Percentiles rank a stretch among this genome's conserved stretches.
phyloP scores from a whole-genome alignment of 179 eudicot species.

The Gypsophila paniculata region DNA sequence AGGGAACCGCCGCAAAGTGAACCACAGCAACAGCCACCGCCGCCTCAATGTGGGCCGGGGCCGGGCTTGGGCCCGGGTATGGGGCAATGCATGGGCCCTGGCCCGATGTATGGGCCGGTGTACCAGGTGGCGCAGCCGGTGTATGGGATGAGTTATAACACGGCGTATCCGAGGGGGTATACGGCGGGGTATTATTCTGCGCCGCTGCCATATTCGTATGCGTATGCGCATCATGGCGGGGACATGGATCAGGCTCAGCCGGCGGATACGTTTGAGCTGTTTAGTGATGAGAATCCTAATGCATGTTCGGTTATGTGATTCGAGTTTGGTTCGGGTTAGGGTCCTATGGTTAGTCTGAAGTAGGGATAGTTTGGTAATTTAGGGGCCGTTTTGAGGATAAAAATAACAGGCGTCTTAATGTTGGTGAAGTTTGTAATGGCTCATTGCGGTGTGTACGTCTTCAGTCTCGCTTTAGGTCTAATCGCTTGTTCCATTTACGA shows the following conservation, averaged over 20 bases:
- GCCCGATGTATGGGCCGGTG: slow-evolving; percentile 21
- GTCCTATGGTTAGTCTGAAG: slow-evolving; percentile 8
- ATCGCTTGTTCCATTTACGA: too few relatives aligned
- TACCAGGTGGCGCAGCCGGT: slow-evolving; percentile 46
- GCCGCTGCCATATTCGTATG: slow-evolving; percentile 39
- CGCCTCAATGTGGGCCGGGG: slow-evolving; percentile 18
- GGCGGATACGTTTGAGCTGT: slow-evolving; percentile 64
- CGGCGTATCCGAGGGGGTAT: slow-evolving; percentile 52
- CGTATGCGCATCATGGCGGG: slow-evolving; percentile 39
- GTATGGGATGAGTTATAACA: slow-evolving; percentile 55
- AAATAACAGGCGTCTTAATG: slow-evolving; percentile 15
- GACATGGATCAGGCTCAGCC: slow-evolving; percentile 38
- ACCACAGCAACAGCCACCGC: slow-evolving; percentile 21
- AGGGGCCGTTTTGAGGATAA: slow-evolving; percentile 20
- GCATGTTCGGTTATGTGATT: slow-evolving; percentile 60
- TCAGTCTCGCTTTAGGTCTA: too few relatives aligned
- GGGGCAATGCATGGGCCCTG: neutral
- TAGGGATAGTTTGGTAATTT: slow-evolving; percentile 23
- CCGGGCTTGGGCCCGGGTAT: slow-evolving; percentile 24
- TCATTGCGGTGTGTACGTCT: too few relatives aligned
- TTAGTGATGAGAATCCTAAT: slow-evolving; percentile 85
- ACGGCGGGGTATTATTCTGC: slow-evolving; percentile 60
- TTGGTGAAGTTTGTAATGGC: too few relatives aligned
- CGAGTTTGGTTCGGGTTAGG: too few relatives aligned
- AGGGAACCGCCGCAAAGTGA: slow-evolving; percentile 19